These are phyloP conservation scores for Alternaria sp. DNA, from an alignment of 2,329 filamentous ascomycete genomes.

Conservation along the genomic window DNA sequence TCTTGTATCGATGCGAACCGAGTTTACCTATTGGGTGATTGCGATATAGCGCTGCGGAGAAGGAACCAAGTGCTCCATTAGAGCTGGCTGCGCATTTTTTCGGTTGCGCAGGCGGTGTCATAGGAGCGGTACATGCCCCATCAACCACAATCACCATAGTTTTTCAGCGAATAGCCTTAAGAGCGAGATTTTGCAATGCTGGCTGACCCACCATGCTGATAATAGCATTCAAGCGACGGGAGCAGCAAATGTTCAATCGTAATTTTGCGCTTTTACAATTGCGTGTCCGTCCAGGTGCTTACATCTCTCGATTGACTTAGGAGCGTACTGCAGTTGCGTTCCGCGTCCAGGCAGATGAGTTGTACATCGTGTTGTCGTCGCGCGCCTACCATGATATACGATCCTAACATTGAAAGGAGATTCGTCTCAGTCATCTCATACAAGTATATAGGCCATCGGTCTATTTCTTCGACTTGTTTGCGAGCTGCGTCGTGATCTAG, in stretches of 20 bases:
- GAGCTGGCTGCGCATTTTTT: slow-evolving; percentile 73
- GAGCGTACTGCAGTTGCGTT: neutral
- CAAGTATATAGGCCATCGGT: no score
- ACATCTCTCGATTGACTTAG: neutral
- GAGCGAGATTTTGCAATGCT: neutral
- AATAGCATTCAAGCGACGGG: no score
- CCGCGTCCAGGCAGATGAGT: neutral
- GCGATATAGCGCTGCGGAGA: slow-evolving; percentile 70
- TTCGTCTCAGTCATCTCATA: no score
- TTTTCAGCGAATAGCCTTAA: neutral
- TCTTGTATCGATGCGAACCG: slow-evolving; percentile 47
- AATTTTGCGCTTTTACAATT: neutral
- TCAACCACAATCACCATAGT: neutral
- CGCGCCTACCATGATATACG: no score
- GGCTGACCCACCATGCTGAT: neutral
- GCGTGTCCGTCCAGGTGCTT: neutral
- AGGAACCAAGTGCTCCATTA: slow-evolving; percentile 69
- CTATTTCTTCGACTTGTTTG: no score
- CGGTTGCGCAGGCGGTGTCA: slow-evolving; percentile 83
- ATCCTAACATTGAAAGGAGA: no score
- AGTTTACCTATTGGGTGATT: slow-evolving; percentile 51
- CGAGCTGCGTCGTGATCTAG: neutral
- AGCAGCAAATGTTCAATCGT: neutral
- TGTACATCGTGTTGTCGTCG: no score
- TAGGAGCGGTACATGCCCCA: slow-evolving; percentile 75